phyloP scores from a whole-genome alignment of 257 asterid genomes.

The Striga asiatica region DNA sequence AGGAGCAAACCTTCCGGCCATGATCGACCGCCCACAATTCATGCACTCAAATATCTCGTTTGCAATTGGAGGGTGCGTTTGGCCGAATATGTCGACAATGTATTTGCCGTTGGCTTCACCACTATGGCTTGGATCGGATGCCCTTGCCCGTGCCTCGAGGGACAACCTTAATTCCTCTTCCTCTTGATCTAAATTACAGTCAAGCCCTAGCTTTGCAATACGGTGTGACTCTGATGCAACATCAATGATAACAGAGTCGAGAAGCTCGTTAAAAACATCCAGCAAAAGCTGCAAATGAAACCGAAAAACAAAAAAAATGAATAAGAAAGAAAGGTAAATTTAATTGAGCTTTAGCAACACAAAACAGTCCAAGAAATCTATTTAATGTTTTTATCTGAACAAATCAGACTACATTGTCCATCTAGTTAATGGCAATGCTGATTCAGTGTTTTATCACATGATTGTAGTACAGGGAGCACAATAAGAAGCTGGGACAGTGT shows the following conservation, averaged over 20 bases:
- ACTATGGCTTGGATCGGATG: conserved; percentile 62
- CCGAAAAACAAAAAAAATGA: not conserved
- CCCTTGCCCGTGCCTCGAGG: conserved; percentile 67
- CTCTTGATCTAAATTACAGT: conserved; percentile 60
- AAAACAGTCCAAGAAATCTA: not conserved
- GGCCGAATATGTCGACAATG: conserved; percentile 83
- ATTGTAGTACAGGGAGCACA: not conserved
- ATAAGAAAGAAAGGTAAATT: not conserved
- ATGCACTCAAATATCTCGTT: conserved; percentile 76
- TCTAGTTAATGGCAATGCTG: not conserved
- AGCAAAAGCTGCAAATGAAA: conserved; percentile 50
- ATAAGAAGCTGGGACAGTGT: not conserved
- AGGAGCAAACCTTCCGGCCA: conserved; percentile 94
- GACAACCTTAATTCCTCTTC: conserved; percentile 88
- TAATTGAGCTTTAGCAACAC: not conserved
- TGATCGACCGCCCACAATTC: conserved; percentile 72
- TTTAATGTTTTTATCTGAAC: not conserved
- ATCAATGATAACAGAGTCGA: conserved; percentile 73
- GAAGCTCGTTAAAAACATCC: conserved; percentile 48
- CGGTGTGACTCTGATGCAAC: conserved; percentile 97
- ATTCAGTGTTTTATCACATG: not conserved
- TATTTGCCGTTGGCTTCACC: conserved; percentile 76
- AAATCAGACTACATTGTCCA: not conserved
- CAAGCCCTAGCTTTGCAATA: conserved; percentile 76
- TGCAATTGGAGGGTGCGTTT: conserved; percentile 87